Conservation (phyloP, 176 grass and related monocot species). For the Dactylis glomerata region DNA sequence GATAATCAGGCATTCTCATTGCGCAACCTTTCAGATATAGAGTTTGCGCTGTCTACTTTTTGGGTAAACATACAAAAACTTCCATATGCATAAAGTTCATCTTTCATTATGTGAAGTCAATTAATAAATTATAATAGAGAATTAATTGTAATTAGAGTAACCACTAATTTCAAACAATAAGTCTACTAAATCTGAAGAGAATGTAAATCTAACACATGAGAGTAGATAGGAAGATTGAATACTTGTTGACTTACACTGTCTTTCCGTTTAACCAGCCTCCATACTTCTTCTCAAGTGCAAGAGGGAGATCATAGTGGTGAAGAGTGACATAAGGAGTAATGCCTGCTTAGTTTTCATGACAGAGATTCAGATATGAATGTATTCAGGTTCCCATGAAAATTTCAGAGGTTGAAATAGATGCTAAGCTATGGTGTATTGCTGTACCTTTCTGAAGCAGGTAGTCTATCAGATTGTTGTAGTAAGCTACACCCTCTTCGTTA, state of each 20-base stretch:
- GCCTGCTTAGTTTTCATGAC: constrained; percentile 33
- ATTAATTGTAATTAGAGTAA: background rate
- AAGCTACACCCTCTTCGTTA: constrained; percentile 56
- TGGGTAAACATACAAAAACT: background rate
- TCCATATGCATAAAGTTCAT: background rate
- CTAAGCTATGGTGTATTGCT: background rate
- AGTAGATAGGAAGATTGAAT: background rate
- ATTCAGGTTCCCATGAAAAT: constrained; percentile 11
- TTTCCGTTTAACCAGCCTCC: constrained; percentile 55
- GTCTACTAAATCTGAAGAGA: background rate
- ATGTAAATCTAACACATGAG: background rate
- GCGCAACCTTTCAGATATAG: background rate
- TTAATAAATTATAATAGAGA: background rate
- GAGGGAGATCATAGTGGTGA: constrained; percentile 65
- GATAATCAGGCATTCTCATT: background rate
- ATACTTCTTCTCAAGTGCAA: constrained; percentile 67
- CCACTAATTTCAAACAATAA: background rate
- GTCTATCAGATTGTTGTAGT: constrained; percentile 79
- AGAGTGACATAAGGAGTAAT: constrained; percentile 63
- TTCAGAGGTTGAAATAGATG: background rate
- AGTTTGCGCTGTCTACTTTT: background rate
- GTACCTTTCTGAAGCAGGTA: constrained; percentile 53
- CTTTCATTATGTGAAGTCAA: background rate
- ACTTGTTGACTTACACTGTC: constrained; percentile 45
- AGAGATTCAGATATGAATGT: background rate